These are phyloP conservation scores for Fraxinus quadrangulata DNA, from an alignment of 257 asterid genomes.

Conservation along the genomic window DNA sequence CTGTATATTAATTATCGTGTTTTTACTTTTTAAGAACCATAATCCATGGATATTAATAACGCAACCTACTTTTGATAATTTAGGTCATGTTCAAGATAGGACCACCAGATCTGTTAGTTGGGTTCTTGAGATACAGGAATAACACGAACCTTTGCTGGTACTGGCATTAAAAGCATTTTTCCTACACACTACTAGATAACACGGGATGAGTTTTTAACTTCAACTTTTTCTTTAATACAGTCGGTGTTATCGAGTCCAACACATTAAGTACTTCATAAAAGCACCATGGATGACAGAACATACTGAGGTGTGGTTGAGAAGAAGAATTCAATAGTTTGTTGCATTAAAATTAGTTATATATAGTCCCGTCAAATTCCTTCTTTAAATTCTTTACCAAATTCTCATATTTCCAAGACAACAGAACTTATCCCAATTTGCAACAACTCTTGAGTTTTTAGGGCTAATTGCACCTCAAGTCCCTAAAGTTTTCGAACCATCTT, in stretches of 20 bases:
- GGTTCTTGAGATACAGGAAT: conserved; percentile 35
- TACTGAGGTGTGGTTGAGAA: conserved; percentile 20
- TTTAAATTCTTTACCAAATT: conserved; percentile 16
- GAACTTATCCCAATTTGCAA: conserved; percentile 7
- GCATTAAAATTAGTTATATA: background rate
- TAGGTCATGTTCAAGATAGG: background rate
- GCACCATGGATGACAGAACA: conserved; percentile 19
- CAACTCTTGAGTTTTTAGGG: background rate
- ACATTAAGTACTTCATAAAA: background rate
- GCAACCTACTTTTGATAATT: conserved; percentile 16
- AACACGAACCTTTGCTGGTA: conserved; percentile 33
- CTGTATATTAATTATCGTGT: background rate
- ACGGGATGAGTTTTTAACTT: background rate
- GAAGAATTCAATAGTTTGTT: conserved; percentile 9
- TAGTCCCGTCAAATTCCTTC: conserved; percentile 3
- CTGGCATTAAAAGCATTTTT: conserved; percentile 25
- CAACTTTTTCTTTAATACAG: background rate
- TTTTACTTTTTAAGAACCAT: background rate
- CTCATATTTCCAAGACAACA: conserved; percentile 8
- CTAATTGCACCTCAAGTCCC: background rate
- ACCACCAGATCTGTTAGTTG: background rate
- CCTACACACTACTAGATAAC: background rate
- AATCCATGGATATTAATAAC: background rate
- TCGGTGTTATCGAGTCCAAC: background rate
- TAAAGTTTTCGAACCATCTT: background rate